A percentile compares a stretch with the other conserved stretches of the same genome.
Evolutionary conservation across 129 eudicot genomes (phyloP).

Genomic region (Daucus carota): DH1_v3.0 NC_030381.2:27181501-27182000

Average conservation of each 20-base stretch:
- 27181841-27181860: not conserved
- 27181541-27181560: not conserved
- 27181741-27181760: not conserved
- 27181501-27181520: not conserved
- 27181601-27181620: constrained; percentile 98
- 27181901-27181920: not conserved
- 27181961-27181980: not conserved
- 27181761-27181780: not conserved
- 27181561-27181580: constrained; percentile 37
- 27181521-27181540: not conserved
- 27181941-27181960: not conserved
- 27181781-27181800: not conserved
- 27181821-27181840: not conserved
- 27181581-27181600: constrained; percentile 87
- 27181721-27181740: not conserved
- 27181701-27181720: not conserved
- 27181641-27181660: constrained; percentile 59
- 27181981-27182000: not conserved
- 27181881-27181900: not conserved
- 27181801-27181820: not conserved
- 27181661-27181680: constrained; percentile 85
- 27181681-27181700: constrained; percentile 17
- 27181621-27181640: constrained; percentile 96
- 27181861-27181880: not conserved
- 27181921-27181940: not conserved